A percentile compares a stretch with the other conserved stretches of the same genome.
Conservation (phyloP, 192 early-diverging fungal genomes). For the Pilaira anomala region DNA sequence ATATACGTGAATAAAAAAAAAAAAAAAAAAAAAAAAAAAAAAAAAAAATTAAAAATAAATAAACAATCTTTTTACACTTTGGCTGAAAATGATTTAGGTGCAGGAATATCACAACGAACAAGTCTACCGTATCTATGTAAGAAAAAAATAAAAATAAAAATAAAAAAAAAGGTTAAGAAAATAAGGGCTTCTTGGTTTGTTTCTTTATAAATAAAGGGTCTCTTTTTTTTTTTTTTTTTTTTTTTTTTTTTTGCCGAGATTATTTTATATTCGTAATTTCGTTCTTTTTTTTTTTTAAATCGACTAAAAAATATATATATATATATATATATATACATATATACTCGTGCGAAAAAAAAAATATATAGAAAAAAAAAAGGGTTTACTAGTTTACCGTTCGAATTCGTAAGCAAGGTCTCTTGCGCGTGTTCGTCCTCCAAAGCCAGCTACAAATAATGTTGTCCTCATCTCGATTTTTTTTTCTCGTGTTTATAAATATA, state of each 20-base stretch:
- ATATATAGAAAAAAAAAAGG: not conserved
- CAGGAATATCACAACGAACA: constrained; percentile 86
- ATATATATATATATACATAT: not conserved
- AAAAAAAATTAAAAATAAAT: not conserved
- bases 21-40: not conserved
- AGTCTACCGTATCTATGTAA: constrained; percentile 75
- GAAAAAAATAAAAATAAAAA: constrained; percentile 6
- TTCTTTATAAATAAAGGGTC: too few species aligned
- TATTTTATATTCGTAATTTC: not conserved
- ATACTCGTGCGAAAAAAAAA: not conserved
- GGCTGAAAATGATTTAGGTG: constrained; percentile 54
- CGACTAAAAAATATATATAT: not conserved
- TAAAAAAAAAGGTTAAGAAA: not conserved
- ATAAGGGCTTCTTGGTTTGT: not conserved
- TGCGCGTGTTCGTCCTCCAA: constrained; percentile 74
- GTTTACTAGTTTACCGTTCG: constrained; percentile 72
- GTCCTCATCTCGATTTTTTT: constrained; percentile 20
- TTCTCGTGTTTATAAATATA: not conserved
- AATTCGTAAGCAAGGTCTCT: constrained; percentile 94
- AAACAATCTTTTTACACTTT: constrained; percentile 73
- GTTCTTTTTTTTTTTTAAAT: not conserved
- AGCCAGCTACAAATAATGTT: constrained; percentile 84
- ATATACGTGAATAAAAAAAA: not conserved
- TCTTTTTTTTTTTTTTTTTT: too few species aligned
- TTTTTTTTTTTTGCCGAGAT: not conserved